Percentiles rank a stretch among this genome's conserved stretches.
These are phyloP conservation scores for Lasiosphaeria miniovina DNA, from an alignment of 495 filamentous ascomycete species.

Conservation along the genomic window DNA sequence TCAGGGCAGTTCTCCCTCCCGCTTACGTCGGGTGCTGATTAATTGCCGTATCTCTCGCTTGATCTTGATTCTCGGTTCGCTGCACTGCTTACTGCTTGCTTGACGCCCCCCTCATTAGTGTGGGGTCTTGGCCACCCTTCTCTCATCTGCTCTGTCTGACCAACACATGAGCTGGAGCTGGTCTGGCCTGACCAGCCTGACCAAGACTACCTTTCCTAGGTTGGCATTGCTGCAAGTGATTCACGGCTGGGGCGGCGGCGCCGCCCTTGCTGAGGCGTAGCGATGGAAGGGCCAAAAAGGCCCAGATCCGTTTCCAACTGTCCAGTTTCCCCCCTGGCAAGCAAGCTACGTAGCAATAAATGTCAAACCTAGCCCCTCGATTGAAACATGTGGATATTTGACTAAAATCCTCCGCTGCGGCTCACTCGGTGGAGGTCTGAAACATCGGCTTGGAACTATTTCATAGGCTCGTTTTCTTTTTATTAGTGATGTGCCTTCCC, in stretches of 20 bases:
- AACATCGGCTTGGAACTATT: constrained; percentile 6
- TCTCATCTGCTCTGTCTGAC: too few species aligned
- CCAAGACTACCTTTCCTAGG: too few species aligned
- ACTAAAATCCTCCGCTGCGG: constrained; percentile 1
- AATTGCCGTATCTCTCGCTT: not conserved
- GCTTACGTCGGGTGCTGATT: not conserved
- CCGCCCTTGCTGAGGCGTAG: too few species aligned
- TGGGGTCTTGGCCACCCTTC: too few species aligned
- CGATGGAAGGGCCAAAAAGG: too few species aligned
- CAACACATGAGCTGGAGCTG: too few species aligned
- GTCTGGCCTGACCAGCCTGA: too few species aligned
- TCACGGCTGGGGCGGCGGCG: too few species aligned
- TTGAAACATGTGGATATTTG: constrained; percentile 13
- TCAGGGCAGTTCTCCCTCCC: not conserved
- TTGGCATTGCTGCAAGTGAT: too few species aligned
- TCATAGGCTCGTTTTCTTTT: constrained; percentile 2
- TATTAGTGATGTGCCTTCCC: not conserved
- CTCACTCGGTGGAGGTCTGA: constrained; percentile 8
- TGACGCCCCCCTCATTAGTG: not conserved
- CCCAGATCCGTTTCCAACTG: not conserved
- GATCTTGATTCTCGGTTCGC: not conserved
- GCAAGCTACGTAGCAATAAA: constrained; percentile 2
- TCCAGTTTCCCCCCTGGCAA: constrained; percentile 5
- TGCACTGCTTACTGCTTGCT: not conserved
- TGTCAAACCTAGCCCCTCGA: constrained; percentile 10